Base-by-base conservation (phyloP, 495 filamentous ascomycete genomes). In the Pyronema domesticum region DNA sequence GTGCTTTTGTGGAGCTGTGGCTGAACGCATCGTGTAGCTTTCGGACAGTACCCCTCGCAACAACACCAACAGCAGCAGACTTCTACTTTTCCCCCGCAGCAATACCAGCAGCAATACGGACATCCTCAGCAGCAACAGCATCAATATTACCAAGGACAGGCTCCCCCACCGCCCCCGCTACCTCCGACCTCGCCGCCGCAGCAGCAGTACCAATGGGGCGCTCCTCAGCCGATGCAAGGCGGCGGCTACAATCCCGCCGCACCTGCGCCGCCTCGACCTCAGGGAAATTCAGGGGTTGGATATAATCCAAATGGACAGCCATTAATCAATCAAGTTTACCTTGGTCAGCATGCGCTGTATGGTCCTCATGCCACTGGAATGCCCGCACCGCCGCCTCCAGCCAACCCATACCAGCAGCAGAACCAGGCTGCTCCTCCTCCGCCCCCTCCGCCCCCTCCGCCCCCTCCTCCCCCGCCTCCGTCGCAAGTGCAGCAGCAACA, bases 331-430 rank as follows among this genome's bases (percentile, higher is more conserved):
- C 23, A 30, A 30, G 23, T 30, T 30, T 30, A 30, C 23, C 23
- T 30, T 30, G 19, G 42, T 8, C 52, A 54, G 14, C 46, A 46
- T 46, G 30, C 19, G 1, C 39, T 35, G 6, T 54, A 54, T 19
- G 43, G 52, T 1, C 17, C 52, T 7, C 52, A 54, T 39, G 52
- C 52, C 11, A 54, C 52, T 18, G 52, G 52, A 5, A 15, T 33
- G n/a, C 58, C 58, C 4, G 54, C 60, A 8, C 61, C 61, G 0
- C 61, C 60, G 1, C 60, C 60, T 8, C 52, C 56, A 1, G 6
- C 46, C 6, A 18, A 18, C 33, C 37, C 54, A 56, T 37, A 53
- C 13, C 54, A 56, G 33, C 54, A 56, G n/a, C 23, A 56, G 37
- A 57, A 61, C 15, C 62, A 64, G 42, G 1, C 34, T 3, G 35